Evolutionary conservation across 768 basidiomycete species (phyloP), one percentile per base, ranked within the genome.

Genomic region (Russula sp.): DNA sequence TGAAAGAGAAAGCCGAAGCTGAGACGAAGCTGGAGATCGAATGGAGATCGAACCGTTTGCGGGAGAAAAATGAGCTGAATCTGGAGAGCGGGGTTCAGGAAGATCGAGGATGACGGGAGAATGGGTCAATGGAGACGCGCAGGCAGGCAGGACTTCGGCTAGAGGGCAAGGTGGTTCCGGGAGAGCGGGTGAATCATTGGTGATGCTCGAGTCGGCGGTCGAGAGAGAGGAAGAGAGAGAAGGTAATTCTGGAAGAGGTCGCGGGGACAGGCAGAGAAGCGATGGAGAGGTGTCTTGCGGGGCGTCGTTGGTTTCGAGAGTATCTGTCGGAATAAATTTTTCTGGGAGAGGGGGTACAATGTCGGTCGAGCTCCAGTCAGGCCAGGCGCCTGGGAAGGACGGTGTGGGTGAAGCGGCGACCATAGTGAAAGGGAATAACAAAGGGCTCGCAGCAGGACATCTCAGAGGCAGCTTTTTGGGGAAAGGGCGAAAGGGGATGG

Each of bases 341-440:
- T 63, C 34, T 11, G 62, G 62, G n/a, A 63, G 55, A n/a, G 62
- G 50, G 22, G 62, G 62, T 8, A 52, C 50, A 27, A 59, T 11
- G n/a, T 63, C 62, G 27, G 9, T 54, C 5, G 22, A 48, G 47
- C 53, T 67, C 64, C 60, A 9, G 68, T 71, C 60, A 63, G 80
- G 79, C 79, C 79, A 81, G 3, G 79, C 80, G 49, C 79, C 80
- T 39, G 81, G 81, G 35, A 80, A 59, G 72, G 75, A 62, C 64
- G 77, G 59, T 68, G 74, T 66, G 65, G 74, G 54, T 70, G 74
- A 59, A 61, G 66, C 14, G 52, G 57, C n/a, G 61, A 44, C 53
- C 62, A 67, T 61, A 8, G 50, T 42, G 70, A 53, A 51, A 61
- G 63, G 61, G 66, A 63, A 49, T 56, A 59, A 55, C 57, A 53